These are phyloP conservation scores for Blastocystis sp. DNA, from an alignment of 352 stramenopile species.

Conservation along the genomic window DNA sequence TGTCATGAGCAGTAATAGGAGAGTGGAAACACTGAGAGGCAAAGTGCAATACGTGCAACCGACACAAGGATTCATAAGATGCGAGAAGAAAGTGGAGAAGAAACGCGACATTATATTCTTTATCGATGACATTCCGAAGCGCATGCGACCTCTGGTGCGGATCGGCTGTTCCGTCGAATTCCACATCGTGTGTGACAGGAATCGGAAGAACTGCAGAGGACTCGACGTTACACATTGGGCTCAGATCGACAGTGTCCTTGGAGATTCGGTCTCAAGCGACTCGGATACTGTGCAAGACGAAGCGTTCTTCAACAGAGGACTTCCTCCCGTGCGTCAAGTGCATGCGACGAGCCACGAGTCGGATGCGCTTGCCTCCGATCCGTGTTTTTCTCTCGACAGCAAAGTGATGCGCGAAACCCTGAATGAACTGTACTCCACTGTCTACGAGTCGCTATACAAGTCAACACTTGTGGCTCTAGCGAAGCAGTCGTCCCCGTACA, in stretches of 20 bases:
- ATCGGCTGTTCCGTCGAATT: slow-evolving; percentile 21
- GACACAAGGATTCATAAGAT: slow-evolving; percentile 62
- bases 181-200: not conserved
- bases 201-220: slow-evolving; percentile 61
- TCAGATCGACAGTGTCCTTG: not conserved
- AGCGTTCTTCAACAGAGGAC: no score
- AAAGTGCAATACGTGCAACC: slow-evolving; percentile 55
- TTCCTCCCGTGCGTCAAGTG: no score
- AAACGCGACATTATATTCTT: slow-evolving; percentile 71
- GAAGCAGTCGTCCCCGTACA: not conserved
- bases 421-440: not conserved
- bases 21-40: no score
- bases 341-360: not conserved
- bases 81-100: slow-evolving; percentile 10
- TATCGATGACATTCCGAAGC: not conserved
- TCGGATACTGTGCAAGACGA: not conserved
- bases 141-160: not conserved
- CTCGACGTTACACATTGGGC: slow-evolving; percentile 28
- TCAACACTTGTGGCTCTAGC: not conserved
- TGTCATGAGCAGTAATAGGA: no score
- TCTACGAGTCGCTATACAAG: not conserved
- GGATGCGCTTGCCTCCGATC: not conserved
- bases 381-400: no score
- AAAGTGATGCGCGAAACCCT: not conserved
- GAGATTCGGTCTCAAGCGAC: not conserved